Evolutionary conservation across 768 basidiomycete species (phyloP).

Genomic region (Leccinum arenicola): DNA sequence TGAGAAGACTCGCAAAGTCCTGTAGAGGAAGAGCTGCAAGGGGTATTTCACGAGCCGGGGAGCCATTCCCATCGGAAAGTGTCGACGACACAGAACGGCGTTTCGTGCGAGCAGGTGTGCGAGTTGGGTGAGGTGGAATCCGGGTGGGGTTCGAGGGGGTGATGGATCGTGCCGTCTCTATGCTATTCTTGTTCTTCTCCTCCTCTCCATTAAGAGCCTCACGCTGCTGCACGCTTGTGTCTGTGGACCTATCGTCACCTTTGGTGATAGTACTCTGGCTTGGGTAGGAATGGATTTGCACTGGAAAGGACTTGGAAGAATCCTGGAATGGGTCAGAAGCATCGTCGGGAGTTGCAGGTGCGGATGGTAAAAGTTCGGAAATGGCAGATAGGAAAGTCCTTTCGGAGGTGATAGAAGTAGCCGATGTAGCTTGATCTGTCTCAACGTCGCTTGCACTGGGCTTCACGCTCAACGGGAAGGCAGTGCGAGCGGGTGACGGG

Average conservation of each 20-base stretch:
- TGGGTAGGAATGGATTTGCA: conserved; percentile 45
- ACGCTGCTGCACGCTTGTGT: conserved; percentile 38
- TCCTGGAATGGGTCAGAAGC: conserved; percentile 42
- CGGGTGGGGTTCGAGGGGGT: conserved; percentile 24
- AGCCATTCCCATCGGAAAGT: conserved; percentile 59
- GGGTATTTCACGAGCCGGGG: conserved; percentile 48
- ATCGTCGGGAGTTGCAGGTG: conserved; percentile 59
- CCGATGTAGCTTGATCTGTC: conserved; percentile 40
- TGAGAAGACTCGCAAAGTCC: conserved; percentile 64
- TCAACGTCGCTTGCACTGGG: conserved; percentile 12
- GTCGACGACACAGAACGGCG: conserved; percentile 92
- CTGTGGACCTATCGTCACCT: conserved; percentile 25
- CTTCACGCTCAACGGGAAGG: conserved; percentile 29
- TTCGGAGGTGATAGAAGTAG: conserved; percentile 37
- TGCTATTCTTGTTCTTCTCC: conserved; percentile 24
- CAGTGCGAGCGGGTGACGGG: conserved; percentile 31
- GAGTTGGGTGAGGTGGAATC: conserved; percentile 63
- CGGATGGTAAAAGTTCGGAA: conserved; percentile 48
- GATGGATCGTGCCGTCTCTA: conserved; percentile 7
- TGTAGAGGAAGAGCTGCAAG: conserved; percentile 38
- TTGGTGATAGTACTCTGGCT: conserved; percentile 64
- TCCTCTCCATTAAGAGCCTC: conserved; percentile 53
- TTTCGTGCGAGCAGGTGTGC: conserved; percentile 94
- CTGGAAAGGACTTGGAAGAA: conserved; percentile 13
- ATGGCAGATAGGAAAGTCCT: conserved; percentile 54